Percentiles rank a stretch among this genome's conserved stretches.
These are phyloP conservation scores for Globisporangium camurandrum DNA, from an alignment of 352 stramenopile genomes.

Conservation along the genomic window DNA sequence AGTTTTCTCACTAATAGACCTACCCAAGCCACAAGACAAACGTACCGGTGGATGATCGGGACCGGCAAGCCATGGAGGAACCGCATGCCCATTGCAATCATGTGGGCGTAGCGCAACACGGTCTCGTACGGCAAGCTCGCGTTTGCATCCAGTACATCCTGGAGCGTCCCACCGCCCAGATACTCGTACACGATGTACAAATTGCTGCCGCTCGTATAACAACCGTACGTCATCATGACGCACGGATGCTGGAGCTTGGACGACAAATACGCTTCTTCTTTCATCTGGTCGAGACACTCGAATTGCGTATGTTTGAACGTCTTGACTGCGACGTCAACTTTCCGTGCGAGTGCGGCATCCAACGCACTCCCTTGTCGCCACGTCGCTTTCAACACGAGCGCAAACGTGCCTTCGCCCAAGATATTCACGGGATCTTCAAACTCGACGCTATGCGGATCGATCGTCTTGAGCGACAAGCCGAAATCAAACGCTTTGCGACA, in stretches of 20 bases:
- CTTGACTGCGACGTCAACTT: constrained; percentile 71
- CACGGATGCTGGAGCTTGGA: constrained; percentile 72
- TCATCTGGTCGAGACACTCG: constrained; percentile 69
- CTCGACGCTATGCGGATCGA: constrained; percentile 66
- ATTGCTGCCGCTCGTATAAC: constrained; percentile 71
- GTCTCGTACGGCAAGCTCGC: constrained; percentile 48
- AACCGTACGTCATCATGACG: constrained; percentile 82
- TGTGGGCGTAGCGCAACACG: constrained; percentile 63
- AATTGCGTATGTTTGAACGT: constrained; percentile 77
- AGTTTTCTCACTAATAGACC: too few relatives aligned
- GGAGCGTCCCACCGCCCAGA: constrained; percentile 69
- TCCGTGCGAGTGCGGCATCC: constrained; percentile 32
- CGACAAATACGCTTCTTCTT: constrained; percentile 75
- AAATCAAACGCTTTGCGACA: constrained; percentile 73
- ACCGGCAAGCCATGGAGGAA: constrained; percentile 69
- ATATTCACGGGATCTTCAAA: constrained; percentile 76
- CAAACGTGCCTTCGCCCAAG: constrained; percentile 75
- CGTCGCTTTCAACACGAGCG: constrained; percentile 62
- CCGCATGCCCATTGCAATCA: constrained; percentile 77
- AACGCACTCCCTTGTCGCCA: constrained; percentile 54
- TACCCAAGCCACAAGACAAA: not conserved
- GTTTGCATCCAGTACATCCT: constrained; percentile 57
- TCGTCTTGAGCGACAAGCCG: constrained; percentile 68
- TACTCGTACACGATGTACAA: constrained; percentile 83
- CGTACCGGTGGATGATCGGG: constrained; percentile 66